Evolutionary conservation across 2,329 filamentous ascomycete genomes (phyloP).

Genomic region (Hymenoscyphus linearis): DNA sequence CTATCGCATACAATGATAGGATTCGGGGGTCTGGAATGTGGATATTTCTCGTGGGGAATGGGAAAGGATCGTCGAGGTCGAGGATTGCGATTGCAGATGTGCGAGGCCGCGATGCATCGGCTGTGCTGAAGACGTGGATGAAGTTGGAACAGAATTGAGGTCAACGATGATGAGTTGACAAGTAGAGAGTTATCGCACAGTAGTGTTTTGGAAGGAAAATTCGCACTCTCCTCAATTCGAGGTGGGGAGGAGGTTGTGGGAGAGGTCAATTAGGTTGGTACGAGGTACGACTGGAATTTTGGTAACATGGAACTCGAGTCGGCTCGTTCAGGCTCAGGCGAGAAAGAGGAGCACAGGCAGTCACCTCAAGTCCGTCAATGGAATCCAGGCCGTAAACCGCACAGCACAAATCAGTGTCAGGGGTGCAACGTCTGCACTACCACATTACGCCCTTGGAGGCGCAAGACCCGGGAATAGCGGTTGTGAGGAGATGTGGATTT

Average conservation of each 20-base stretch:
- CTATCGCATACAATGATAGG: background rate
- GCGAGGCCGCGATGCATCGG: background rate
- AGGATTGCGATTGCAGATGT: background rate
- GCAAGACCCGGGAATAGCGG: background rate
- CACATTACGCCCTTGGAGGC: background rate
- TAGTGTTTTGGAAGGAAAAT: slow-evolving; percentile 8
- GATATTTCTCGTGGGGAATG: background rate
- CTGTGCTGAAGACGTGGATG: background rate
- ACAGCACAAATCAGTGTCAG: background rate
- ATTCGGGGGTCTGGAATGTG: background rate
- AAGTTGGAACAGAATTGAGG: background rate
- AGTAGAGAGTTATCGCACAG: slow-evolving; percentile 1
- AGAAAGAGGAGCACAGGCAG: slow-evolving; percentile 9
- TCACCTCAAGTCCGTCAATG: background rate
- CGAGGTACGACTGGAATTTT: slow-evolving; percentile 5
- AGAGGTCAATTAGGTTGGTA: slow-evolving; percentile 13
- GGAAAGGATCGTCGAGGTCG: background rate
- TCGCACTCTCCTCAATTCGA: slow-evolving; percentile 1
- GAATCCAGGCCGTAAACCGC: slow-evolving; percentile 8
- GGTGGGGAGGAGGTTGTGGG: background rate
- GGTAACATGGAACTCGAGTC: slow-evolving; percentile 17
- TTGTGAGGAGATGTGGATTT: background rate
- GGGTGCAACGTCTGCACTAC: slow-evolving; percentile 16
- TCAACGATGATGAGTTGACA: background rate
- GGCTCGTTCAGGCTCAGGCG: slow-evolving; percentile 13